Evolutionary conservation across 371 early-diverging fungal genomes (phyloP).

Genomic region (Mucor plumbeus): DNA sequence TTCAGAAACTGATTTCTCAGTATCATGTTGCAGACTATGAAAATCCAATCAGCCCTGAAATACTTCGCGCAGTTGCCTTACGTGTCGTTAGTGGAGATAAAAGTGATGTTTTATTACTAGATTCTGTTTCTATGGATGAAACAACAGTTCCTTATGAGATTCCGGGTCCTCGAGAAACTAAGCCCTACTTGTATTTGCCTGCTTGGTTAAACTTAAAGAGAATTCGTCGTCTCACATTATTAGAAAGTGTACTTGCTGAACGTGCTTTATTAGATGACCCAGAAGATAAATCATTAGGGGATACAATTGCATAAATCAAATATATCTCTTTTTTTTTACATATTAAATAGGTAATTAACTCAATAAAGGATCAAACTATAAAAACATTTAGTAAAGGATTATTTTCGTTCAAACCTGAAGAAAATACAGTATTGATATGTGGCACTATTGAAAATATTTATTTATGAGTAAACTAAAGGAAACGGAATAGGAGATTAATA

Average conservation of each 20-base stretch:
- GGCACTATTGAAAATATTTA: too few species aligned
- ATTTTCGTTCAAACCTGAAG: too few species aligned
- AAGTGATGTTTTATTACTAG: conserved; percentile 83
- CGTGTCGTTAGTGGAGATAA: conserved; percentile 82
- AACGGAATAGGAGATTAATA: too few species aligned
- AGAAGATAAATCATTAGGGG: background rate
- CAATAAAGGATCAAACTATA: too few species aligned
- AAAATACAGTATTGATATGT: too few species aligned
- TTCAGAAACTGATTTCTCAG: conserved; percentile 90
- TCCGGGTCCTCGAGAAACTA: conserved; percentile 54
- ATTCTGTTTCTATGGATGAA: conserved; percentile 74
- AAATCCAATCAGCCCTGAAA: conserved; percentile 82
- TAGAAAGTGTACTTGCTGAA: conserved; percentile 17
- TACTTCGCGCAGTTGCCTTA: conserved; percentile 84
- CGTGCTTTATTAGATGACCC: background rate
- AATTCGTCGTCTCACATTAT: conserved; percentile 20
- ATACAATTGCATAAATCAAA: too few species aligned
- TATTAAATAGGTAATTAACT: too few species aligned
- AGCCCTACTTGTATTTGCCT: conserved; percentile 55
- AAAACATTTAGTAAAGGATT: too few species aligned
- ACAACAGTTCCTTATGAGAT: conserved; percentile 54
- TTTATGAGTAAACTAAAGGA: too few species aligned
- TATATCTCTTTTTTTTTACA: too few species aligned
- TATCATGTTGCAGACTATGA: conserved; percentile 82
- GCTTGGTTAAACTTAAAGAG: conserved; percentile 41